Evolutionary conservation across 148 eudicot genomes (phyloP).

Genomic region (Fallopia convolvulus): DNA sequence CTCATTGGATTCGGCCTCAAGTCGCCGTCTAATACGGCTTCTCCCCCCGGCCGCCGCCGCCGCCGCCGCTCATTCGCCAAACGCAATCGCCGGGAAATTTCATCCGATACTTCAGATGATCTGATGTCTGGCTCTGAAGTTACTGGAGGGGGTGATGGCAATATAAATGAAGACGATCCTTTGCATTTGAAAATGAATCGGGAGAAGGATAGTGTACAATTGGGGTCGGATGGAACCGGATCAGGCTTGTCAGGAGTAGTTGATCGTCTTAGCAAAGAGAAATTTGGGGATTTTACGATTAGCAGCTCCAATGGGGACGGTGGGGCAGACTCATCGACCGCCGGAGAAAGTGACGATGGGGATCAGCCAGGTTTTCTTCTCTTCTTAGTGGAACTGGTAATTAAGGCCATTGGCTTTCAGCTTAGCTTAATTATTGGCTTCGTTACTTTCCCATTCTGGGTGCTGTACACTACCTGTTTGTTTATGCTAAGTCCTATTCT

Average conservation of each 20-base stretch:
- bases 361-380: constrained; percentile 23
- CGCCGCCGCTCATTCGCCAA: constrained; percentile 28
- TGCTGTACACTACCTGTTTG: constrained; percentile 31
- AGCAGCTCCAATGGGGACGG: constrained; percentile 5
- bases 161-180: constrained; percentile 9
- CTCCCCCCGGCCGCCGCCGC: constrained; percentile 30
- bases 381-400: constrained; percentile 35
- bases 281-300: constrained; percentile 19
- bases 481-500: constrained; percentile 33
- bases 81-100: constrained; percentile 2
- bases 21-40: neutral
- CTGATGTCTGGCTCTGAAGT: neutral
- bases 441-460: constrained; percentile 46
- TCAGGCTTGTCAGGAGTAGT: constrained; percentile 1
- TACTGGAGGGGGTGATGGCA: neutral
- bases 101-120: neutral
- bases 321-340: constrained; percentile 17
- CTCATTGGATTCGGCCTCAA: constrained; percentile 1
- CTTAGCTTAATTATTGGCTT: constrained; percentile 36
- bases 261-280: constrained; percentile 11
- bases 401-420: constrained; percentile 58
- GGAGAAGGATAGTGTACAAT: constrained; percentile 13
- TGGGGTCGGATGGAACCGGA: constrained; percentile 11
- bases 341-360: constrained; percentile 17
- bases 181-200: constrained; percentile 5